A percentile compares a stretch with the other conserved stretches of the same genome.
Conservation (phyloP, 2,329 filamentous ascomycete genomes). For the Diplodia intermedia region DNA sequence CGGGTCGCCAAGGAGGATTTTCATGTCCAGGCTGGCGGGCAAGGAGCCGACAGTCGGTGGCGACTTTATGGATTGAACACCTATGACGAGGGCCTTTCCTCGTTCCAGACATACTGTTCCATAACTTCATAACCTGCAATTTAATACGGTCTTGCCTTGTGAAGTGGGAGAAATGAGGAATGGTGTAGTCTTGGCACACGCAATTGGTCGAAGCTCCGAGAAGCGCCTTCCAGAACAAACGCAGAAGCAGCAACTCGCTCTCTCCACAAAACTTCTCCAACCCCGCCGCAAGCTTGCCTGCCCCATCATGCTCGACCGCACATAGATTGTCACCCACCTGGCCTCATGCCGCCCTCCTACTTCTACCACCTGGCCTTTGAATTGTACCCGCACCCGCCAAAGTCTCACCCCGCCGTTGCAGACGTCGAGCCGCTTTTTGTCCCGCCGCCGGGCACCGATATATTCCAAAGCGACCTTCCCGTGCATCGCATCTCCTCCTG, state of each 20-base stretch:
- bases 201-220: slow-evolving; percentile 23
- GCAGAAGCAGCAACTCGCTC: neutral
- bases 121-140: neutral
- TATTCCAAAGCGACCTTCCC: slow-evolving; percentile 55
- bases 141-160: neutral
- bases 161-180: neutral
- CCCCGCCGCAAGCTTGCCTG: neutral
- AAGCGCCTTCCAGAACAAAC: slow-evolving; percentile 16
- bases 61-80: neutral
- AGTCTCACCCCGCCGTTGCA: slow-evolving; percentile 4
- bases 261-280: neutral
- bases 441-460: slow-evolving; percentile 52
- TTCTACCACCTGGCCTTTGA: slow-evolving; percentile 70
- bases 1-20: neutral
- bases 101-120: too few species aligned
- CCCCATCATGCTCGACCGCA: slow-evolving; percentile 2
- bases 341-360: slow-evolving; percentile 58
- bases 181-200: slow-evolving; percentile 22
- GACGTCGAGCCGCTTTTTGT: slow-evolving; percentile 41
- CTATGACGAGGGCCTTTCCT: too few species aligned
- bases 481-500: slow-evolving; percentile 51
- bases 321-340: neutral
- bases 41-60: slow-evolving; percentile 13
- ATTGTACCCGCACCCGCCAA: slow-evolving; percentile 55
- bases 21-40: neutral